phyloP scores from a whole-genome alignment of 805 yeast species.

The Dipodascopsis uninucleata region DNA sequence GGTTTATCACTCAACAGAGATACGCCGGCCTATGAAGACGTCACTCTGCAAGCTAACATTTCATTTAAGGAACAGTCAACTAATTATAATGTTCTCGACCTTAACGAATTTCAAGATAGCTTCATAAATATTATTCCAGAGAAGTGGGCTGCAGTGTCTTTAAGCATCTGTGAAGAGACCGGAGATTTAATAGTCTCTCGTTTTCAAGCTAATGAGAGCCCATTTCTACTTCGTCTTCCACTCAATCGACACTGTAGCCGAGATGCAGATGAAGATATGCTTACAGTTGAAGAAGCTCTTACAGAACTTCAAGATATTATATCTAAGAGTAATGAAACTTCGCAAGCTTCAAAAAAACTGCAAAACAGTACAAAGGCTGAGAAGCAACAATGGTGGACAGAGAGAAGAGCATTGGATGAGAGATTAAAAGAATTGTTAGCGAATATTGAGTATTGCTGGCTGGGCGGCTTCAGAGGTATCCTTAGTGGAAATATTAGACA shows the following conservation, averaged over 20 bases:
- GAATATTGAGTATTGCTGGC: constrained; percentile 61
- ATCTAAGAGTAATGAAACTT: constrained; percentile 53
- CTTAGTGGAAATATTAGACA: constrained; percentile 44
- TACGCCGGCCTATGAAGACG: constrained; percentile 6
- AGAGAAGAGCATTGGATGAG: constrained; percentile 58
- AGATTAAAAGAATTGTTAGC: constrained; percentile 51
- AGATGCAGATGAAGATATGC: constrained; percentile 42
- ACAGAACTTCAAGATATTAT: constrained; percentile 52
- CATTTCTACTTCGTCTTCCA: constrained; percentile 57
- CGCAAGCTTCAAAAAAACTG: constrained; percentile 16
- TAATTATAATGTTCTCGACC: constrained; percentile 16
- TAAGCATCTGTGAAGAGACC: constrained; percentile 57
- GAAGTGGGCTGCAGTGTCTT: constrained; percentile 55
- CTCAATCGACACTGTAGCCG: constrained; percentile 48
- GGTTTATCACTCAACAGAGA: constrained; percentile 14
- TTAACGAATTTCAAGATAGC: constrained; percentile 21
- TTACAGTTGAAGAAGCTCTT: constrained; percentile 47
- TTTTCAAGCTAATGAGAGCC: constrained; percentile 38
- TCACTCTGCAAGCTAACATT: not conserved
- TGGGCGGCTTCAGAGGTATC: constrained; percentile 71
- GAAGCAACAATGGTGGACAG: constrained; percentile 77
- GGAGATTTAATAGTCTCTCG: constrained; percentile 58
- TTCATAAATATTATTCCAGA: constrained; percentile 39
- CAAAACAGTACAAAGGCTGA: constrained; percentile 39
- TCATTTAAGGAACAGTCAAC: constrained; percentile 10